Conservation (phyloP, 2,329 filamentous ascomycete genomes). For the Aspergillus pseudonomiae region DNA sequence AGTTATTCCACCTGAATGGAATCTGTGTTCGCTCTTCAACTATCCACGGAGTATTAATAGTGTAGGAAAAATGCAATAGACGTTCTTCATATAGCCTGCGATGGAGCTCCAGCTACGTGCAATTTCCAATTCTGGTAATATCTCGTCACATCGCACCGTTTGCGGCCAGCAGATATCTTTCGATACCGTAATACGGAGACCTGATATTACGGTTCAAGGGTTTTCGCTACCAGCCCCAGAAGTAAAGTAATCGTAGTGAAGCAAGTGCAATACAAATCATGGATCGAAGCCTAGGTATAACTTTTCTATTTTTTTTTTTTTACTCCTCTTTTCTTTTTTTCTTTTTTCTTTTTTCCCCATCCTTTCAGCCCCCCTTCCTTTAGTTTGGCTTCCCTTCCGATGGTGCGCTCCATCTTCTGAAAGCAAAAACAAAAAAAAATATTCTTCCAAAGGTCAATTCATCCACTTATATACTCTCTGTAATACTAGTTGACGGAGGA, state of each 20-base stretch:
- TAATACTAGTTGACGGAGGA: not conserved
- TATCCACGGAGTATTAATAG: not conserved
- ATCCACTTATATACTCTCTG: not conserved
- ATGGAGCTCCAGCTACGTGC: not conserved
- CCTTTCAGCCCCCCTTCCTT: not conserved
- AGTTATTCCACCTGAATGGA: not conserved
- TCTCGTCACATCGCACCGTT: conserved; percentile 21
- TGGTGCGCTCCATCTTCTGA: not conserved
- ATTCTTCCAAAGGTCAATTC: not conserved
- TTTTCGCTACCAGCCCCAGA: conserved; percentile 17
- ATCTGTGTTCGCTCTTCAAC: not conserved
- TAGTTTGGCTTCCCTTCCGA: not conserved
- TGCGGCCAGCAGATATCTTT: conserved; percentile 20
- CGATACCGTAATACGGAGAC: conserved; percentile 12
- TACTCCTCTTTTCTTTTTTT: not conserved
- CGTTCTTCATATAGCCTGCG: not conserved
- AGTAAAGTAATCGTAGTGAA: conserved; percentile 1
- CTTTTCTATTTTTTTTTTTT: conserved; percentile 1
- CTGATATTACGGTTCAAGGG: conserved; percentile 10
- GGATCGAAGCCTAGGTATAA: conserved; percentile 13
- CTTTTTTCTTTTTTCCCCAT: not conserved
- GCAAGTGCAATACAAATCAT: conserved; percentile 14
- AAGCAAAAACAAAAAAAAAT: not conserved
- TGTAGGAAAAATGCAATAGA: not conserved
- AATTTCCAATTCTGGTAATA: conserved; percentile 1